Evolutionary conservation across 2,329 filamentous ascomycete genomes (phyloP), one percentile per base, ranked within the genome.

Genomic region (Mycosphaerella sp.): DNA sequence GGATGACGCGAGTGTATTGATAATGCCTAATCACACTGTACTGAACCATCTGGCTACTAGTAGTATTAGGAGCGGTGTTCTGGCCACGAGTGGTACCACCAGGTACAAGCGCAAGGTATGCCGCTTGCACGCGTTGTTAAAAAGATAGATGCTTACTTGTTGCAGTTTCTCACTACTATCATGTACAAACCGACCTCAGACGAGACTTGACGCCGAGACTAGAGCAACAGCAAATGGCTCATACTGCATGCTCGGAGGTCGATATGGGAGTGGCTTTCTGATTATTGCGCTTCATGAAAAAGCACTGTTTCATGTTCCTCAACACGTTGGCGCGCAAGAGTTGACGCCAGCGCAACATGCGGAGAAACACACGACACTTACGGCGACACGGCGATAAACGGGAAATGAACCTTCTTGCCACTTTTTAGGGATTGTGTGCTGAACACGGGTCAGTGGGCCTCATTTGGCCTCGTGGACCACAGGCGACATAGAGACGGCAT

Each of bases 71-170:
- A 90, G 95, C 63, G 91, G 92, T 59, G 88, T 97, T 26, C 78
- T 98, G 60, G 93, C 93, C 34, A 95, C 95, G 5, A 96, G 91
- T 66, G 92, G 89, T 11, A 98, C 93, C 4, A 98, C 93, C n/a
- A 81, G 93, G 70, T 98, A 97, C 72, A 95, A 90, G 75, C 86
- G 88, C 73, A 98, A 98, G 83, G 89, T 89, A 67, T 26, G 55
- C 17, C 45, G 9, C 11, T 12, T 29, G 36, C 54, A 12, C 36
- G 9, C 31, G 17, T 45, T 29, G 14, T 47, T 32, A 2, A 12
- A 38, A 21, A 12, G 36, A 3, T 36, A 14, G 6, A 32, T 29
- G 17, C 32, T 50, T 11, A 49, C 17, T 2, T 8, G 6, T 1
- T 48, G 23, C 64, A 96, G 92, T 97, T 97, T 73, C 87, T 97